Evolutionary conservation across 495 filamentous ascomycete genomes (phyloP).

Genomic region (Xylaria sp.): DNA sequence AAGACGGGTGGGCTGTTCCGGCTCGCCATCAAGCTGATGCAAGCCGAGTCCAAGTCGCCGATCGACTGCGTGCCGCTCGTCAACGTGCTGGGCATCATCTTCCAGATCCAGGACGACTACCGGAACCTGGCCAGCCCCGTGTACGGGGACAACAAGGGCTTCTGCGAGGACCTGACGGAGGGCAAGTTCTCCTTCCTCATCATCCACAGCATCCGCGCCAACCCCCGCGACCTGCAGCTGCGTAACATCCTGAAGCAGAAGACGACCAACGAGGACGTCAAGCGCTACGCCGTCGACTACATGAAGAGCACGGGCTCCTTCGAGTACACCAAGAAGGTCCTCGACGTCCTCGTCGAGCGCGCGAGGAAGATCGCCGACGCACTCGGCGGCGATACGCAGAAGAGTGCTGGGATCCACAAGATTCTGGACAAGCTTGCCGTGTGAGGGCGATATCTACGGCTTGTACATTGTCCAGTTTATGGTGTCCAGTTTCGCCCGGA

Average conservation of each 20-base stretch:
- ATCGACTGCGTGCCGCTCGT: constrained; percentile 85
- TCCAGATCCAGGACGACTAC: constrained; percentile 97
- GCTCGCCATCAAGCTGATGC: constrained; percentile 94
- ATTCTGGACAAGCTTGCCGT: constrained; percentile 58
- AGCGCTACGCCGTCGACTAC: constrained; percentile 87
- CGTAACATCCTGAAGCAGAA: constrained; percentile 93
- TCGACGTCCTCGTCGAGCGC: constrained; percentile 69
- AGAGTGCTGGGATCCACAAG: constrained; percentile 52
- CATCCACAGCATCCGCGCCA: constrained; percentile 88
- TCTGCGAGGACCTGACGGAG: constrained; percentile 96
- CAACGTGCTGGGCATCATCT: constrained; percentile 89
- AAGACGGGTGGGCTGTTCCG: constrained; percentile 97
- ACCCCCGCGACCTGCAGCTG: constrained; percentile 80
- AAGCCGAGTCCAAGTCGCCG: constrained; percentile 75
- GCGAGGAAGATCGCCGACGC: constrained; percentile 71
- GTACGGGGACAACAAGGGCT: constrained; percentile 89
- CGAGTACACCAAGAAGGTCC: constrained; percentile 76
- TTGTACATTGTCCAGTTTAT: not conserved
- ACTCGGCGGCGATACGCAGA: constrained; percentile 63
- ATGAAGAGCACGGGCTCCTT: constrained; percentile 92
- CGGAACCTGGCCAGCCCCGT: constrained; percentile 76
- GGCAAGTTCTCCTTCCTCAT: constrained; percentile 98
- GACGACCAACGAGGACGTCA: constrained; percentile 84
- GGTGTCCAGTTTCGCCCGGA: not conserved
- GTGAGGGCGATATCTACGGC: constrained; percentile 18